Evolutionary conservation across 2,329 filamentous ascomycete species (phyloP).

Genomic region (Fusarium chuoi): DNA sequence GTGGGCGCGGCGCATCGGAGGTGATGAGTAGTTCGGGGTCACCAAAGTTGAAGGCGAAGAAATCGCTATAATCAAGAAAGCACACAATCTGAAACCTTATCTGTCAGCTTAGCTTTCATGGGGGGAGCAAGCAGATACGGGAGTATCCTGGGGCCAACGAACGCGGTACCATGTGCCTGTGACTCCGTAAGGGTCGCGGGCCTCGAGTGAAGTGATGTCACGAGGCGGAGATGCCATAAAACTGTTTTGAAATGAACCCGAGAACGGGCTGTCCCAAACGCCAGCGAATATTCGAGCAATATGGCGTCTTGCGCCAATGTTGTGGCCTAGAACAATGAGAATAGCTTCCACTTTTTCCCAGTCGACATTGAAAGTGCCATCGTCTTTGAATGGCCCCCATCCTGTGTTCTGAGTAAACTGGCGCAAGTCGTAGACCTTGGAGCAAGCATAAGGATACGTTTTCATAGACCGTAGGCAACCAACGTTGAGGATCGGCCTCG

Average conservation of each 20-base stretch:
- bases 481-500: constrained; percentile 63
- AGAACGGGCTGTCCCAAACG: constrained; percentile 67
- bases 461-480: constrained; percentile 50
- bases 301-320: constrained; percentile 63
- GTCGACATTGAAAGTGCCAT: constrained; percentile 71
- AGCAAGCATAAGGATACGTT: constrained; percentile 70
- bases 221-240: constrained; percentile 53
- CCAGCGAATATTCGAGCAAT: constrained; percentile 59
- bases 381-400: constrained; percentile 79
- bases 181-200: constrained; percentile 75
- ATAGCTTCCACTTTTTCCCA: constrained; percentile 85
- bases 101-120: constrained; percentile 19
- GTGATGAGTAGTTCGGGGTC: constrained; percentile 53
- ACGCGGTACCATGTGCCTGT: constrained; percentile 78
- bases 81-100: constrained; percentile 52
- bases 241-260: constrained; percentile 63
- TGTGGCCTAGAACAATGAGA: constrained; percentile 74
- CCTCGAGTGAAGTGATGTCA: constrained; percentile 57
- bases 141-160: constrained; percentile 36
- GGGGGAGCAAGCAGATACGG: background rate
- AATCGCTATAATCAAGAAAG: constrained; percentile 75
- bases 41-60: constrained; percentile 78
- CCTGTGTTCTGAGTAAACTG: constrained; percentile 69
- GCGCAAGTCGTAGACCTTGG: constrained; percentile 78
- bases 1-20: constrained; percentile 57